These are phyloP conservation scores for Spinellus fusiger DNA, from an alignment of 192 early-diverging fungal species.

Conservation along the genomic window DNA sequence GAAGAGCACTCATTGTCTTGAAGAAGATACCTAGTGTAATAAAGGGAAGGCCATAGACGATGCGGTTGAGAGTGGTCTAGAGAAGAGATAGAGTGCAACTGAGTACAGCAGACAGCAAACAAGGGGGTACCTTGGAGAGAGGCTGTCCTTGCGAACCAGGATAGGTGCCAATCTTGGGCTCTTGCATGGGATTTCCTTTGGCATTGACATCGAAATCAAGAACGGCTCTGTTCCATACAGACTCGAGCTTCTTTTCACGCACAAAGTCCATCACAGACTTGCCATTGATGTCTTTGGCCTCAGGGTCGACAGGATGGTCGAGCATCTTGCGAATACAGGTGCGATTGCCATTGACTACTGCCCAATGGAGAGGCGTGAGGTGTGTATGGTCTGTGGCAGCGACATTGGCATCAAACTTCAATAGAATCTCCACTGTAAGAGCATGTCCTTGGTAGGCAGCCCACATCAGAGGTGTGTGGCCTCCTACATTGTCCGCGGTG, in stretches of 20 bases:
- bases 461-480: slow-evolving; percentile 94
- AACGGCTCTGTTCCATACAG: slow-evolving; percentile 47
- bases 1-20: slow-evolving; percentile 50
- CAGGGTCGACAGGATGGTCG: slow-evolving; percentile 62
- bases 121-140: slow-evolving; percentile 17
- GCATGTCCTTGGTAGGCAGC: slow-evolving; percentile 83
- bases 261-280: slow-evolving; percentile 84
- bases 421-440: slow-evolving; percentile 59
- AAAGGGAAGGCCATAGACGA: slow-evolving; percentile 68
- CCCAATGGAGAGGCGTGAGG: slow-evolving; percentile 90
- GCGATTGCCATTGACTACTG: slow-evolving; percentile 57
- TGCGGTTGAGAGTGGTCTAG: slow-evolving; percentile 55
- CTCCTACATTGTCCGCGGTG: slow-evolving; percentile 62
- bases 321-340: slow-evolving; percentile 61
- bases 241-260: slow-evolving; percentile 41
- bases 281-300: slow-evolving; percentile 62
- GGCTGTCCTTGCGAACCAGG: slow-evolving; percentile 7
- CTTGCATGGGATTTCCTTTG: slow-evolving; percentile 28
- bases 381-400: slow-evolving; percentile 63
- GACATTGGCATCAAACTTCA: slow-evolving; percentile 65
- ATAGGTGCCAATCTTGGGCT: slow-evolving; percentile 9
- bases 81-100: background rate
- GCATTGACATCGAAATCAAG: slow-evolving; percentile 40
- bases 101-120: background rate
- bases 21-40: slow-evolving; percentile 54